Evolutionary conservation across 148 eudicot genomes (phyloP), one percentile per base, ranked within the genome.

Genomic region (Rhododendron molle): DNA sequence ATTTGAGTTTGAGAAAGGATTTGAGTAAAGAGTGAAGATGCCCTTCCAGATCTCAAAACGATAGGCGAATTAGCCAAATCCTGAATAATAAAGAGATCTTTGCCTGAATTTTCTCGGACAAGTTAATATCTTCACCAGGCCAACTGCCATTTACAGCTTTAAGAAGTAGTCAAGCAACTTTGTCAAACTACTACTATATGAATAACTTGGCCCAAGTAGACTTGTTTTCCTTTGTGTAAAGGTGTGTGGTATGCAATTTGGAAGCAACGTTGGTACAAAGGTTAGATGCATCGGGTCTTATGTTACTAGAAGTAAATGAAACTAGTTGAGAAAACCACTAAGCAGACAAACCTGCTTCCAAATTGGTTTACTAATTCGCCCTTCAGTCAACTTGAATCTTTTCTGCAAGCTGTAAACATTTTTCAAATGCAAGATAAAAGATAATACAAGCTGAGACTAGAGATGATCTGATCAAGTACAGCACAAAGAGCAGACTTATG

Each of bases 341-440:
- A 79, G 80, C 34, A 49, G 82, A 87, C 91, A 81, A 40, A 95
- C 99, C 99, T 97, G 99, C 91, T 97, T 95, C 99, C 99, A 97
- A 81, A 95, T 87, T 79, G 99, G 95, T 85, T 87, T 95, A 84
- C 85, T 90, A 93, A 87, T 91, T 95, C 99, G 94, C 85, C 94
- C 98, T 87, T 92, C 91, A 43, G 93, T 88, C 88, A 95, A 85
- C 85, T 85, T 90, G 85, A 83, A 90, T 88, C 94, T 95, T 90
- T 98, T 90, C 88, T 95, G 99, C 86, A 94, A 93, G 89, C 99
- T 97, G 43, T 60, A 87, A 46, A 71, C 76, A 92, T 86, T 28
- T 79, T 82, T 58, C 58, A 65, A 67, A 38, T 26, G 34, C 26
- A 58, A 15, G 28, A 56, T 34, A 28, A 26, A 65, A 83, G 76